A percentile compares a stretch with the other conserved stretches of the same genome.
These are phyloP conservation scores for Daldinia bambusicola DNA, from an alignment of 495 filamentous ascomycete genomes.

Conservation along the genomic window DNA sequence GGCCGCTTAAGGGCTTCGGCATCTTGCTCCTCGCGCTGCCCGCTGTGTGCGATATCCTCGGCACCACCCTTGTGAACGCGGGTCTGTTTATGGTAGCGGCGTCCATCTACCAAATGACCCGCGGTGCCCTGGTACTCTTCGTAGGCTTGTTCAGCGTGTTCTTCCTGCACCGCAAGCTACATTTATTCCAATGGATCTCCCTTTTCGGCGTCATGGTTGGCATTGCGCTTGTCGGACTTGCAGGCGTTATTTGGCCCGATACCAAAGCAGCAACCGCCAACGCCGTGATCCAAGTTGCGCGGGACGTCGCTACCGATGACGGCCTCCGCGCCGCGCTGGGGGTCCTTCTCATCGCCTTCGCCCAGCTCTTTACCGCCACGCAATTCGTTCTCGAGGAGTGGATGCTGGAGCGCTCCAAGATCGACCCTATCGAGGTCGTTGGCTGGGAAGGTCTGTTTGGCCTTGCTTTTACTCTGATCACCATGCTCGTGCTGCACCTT, in stretches of 20 bases:
- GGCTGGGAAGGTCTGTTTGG: conserved; percentile 97
- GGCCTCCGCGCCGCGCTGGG: conserved; percentile 80
- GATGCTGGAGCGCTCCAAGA: conserved; percentile 87
- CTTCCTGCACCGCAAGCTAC: conserved; percentile 81
- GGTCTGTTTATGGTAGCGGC: conserved; percentile 93
- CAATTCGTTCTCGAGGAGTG: conserved; percentile 97
- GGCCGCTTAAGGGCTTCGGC: conserved; percentile 73
- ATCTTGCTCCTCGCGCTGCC: conserved; percentile 85
- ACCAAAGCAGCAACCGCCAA: conserved; percentile 56
- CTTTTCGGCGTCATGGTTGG: conserved; percentile 87
- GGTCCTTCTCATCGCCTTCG: conserved; percentile 86
- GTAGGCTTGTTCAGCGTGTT: conserved; percentile 94
- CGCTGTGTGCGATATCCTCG: conserved; percentile 91
- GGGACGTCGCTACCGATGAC: conserved; percentile 54
- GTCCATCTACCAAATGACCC: conserved; percentile 98
- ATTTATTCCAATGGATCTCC: conserved; percentile 87
- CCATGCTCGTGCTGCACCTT: conserved; percentile 82
- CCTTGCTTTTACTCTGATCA: conserved; percentile 80
- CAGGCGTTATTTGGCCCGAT: conserved; percentile 80
- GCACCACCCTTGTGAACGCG: conserved; percentile 96
- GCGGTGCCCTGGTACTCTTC: conserved; percentile 92
- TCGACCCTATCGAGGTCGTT: conserved; percentile 90
- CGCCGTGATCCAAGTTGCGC: conserved; percentile 41
- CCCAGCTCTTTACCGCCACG: conserved; percentile 95
- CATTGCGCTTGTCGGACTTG: conserved; percentile 88